A percentile compares a stretch with the other conserved stretches of the same genome.
phyloP scores from a whole-genome alignment of 1,284 basidiomycete genomes.

The Melanopsichium pennsylvanicum region DNA sequence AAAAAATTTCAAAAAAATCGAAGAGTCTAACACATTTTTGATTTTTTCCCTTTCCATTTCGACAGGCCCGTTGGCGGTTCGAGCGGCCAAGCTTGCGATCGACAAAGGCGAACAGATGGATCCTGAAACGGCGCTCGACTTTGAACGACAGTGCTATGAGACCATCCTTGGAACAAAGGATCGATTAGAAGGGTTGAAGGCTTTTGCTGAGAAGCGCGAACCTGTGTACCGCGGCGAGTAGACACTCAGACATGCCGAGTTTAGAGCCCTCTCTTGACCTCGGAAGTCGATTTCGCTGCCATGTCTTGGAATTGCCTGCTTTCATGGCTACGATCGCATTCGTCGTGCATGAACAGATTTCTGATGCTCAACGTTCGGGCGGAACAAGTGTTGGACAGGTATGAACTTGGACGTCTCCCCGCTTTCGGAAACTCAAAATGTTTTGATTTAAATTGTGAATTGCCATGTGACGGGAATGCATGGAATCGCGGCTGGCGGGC shows the following conservation, averaged over 20 bases:
- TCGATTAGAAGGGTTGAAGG: constrained; percentile 82
- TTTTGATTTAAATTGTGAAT: too few species aligned
- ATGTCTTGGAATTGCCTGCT: background rate
- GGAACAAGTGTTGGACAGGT: too few species aligned
- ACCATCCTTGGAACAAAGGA: constrained; percentile 80
- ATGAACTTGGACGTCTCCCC: background rate
- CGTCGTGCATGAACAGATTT: too few species aligned
- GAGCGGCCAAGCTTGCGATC: constrained; percentile 87
- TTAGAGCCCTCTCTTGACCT: too few species aligned
- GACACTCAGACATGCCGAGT: too few species aligned
- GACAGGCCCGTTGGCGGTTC: constrained; percentile 83
- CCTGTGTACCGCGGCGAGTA: constrained; percentile 85
- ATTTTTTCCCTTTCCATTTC: background rate
- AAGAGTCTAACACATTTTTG: too few species aligned
- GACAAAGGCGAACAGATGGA: constrained; percentile 79
- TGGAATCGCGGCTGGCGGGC: constrained; percentile 13
- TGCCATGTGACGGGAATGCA: too few species aligned
- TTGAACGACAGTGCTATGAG: constrained; percentile 86
- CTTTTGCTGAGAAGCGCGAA: constrained; percentile 86
- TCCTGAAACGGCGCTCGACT: constrained; percentile 75
- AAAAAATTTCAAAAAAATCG: background rate
- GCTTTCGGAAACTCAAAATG: constrained; percentile 1
- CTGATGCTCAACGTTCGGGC: too few species aligned
- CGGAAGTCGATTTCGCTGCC: background rate
- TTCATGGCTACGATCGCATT: too few species aligned